Base-by-base conservation (phyloP, 2,329 filamentous ascomycete genomes). In the Arthrobotrys iridis region DNA sequence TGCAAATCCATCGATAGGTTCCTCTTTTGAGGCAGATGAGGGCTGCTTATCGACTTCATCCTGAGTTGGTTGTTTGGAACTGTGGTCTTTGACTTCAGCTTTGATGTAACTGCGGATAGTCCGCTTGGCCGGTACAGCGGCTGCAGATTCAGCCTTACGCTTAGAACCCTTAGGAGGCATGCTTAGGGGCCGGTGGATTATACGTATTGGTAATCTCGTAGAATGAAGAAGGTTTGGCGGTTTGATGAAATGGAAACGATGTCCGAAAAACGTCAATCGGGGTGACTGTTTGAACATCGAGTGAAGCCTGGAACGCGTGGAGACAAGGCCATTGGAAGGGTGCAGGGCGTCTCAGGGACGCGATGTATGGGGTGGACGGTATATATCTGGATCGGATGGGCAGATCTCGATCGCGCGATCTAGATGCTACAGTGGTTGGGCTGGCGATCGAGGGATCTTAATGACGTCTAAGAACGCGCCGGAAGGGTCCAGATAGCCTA, bases 171-270 rank as follows among this genome's bases (percentile, higher is more conserved):
- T 75, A 2, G 71, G 63, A 43, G 63, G 71, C 71, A 75, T 75
- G 30, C 10, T 43, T 13, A 45, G 67, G 46, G 63, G 63, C 11
- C 18, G 30, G 40, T 40, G 48, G 22, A 11, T 7, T 45, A 18
- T 20, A 13, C 37, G 58, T 33, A 26, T 58, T 24, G 30, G 33
- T 55, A 37, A 11, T 15, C n/a, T 85, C 85, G 30, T 84, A 85
- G 2, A 18, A 18, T 10, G 8, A n/a, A n/a, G 18, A 15, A 22
- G n/a, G 11, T 55, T 22, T n/a, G 30, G 28, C 26, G 28, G n/a
- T 35, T 55, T 33, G 28, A 37, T 20, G 15, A 13, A 15, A 35
- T 55, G 15, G n/a, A 30, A 5, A 37, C 10, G 50, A 55, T 24
- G 50, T 22, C 18, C 10, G 8, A 40, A 40, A 13, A 20, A 15